Conservation (phyloP, 2,329 filamentous ascomycete species). For the Fusarium globosum region DNA sequence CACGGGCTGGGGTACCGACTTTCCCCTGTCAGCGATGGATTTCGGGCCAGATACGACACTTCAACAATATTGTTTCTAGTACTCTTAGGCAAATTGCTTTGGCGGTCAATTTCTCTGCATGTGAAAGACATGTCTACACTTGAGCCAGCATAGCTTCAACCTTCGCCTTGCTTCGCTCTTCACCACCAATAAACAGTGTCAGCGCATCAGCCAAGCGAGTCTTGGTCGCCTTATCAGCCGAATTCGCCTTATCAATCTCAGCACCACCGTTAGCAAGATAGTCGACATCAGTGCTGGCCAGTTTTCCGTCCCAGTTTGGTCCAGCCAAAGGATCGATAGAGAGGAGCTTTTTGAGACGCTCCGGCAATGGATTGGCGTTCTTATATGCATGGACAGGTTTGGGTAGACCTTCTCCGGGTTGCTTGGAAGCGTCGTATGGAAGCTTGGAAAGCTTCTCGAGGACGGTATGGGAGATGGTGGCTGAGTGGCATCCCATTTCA, state of each 20-base stretch:
- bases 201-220: conserved; percentile 54
- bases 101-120: background rate
- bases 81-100: rapidly evolving
- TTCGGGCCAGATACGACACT: background rate
- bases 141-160: conserved; percentile 47
- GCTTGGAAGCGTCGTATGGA: conserved; percentile 51
- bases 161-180: conserved; percentile 52
- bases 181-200: conserved; percentile 54
- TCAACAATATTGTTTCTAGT: background rate
- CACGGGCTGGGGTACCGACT: background rate
- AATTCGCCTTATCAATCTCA: conserved; percentile 56
- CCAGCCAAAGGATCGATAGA: conserved; percentile 54
- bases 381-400: conserved; percentile 56
- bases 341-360: conserved; percentile 50
- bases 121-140: no score
- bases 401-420: conserved; percentile 52
- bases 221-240: conserved; percentile 51
- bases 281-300: conserved; percentile 55
- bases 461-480: conserved; percentile 55
- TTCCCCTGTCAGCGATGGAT: background rate
- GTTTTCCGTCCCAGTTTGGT: conserved; percentile 52
- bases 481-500: conserved; percentile 59
- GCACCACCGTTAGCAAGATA: conserved; percentile 59
- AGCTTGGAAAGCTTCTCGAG: conserved; percentile 54
- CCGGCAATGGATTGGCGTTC: conserved; percentile 47